Evolutionary conservation across 1,284 basidiomycete species (phyloP), one percentile per base, ranked within the genome.

Genomic region (Apiotrichum domesticum): DNA sequence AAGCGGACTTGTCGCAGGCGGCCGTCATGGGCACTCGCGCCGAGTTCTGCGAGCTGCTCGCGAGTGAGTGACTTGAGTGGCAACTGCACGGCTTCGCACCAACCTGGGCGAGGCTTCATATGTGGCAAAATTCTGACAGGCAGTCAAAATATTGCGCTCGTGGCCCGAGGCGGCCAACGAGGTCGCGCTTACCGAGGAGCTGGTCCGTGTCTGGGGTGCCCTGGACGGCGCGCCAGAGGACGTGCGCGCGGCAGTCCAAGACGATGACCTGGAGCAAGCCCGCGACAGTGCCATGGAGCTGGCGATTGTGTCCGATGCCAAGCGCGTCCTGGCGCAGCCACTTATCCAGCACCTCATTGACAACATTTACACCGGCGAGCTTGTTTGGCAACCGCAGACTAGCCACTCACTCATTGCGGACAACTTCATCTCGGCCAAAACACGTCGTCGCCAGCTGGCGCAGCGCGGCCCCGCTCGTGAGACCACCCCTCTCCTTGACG

Each of bases 271-370:
- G 39, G 71, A 84, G 51, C 77, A 83, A 60, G 83, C 84, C 56
- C 84, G 86, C 64, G 68, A 69, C 21, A 89, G 84, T 67, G 88
- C 88, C 1, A 80, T 93, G 4, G 70, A 94, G 87, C 85, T 93
- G 80, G 88, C 90, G 5, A 89, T 94, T 65, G 83, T 86, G 11
- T 90, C 90, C 0, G 80, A 83, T 54, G 82, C 89, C 5, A 93
- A 91, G 70, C 79, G 80, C 32, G 90, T 94, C 66, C 76, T 92
- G 13, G 82, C 89, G 1, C 84, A 86, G 4, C 84, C 89, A 0
- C 81, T 93, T 13, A 84, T 88, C 8, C 90, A 94, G 71, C 84
- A 84, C 55, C 84, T 93, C 34, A 82, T 93, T 47, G 86, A 86
- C 65, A 86, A 91, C 57, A 87, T 94, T 40, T 87, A 91, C 72